Percentiles rank a stretch among this genome's conserved stretches.
These are phyloP conservation scores for Aureobasidium subglaciale DNA, from an alignment of 2,329 filamentous ascomycete genomes.

Conservation along the genomic window DNA sequence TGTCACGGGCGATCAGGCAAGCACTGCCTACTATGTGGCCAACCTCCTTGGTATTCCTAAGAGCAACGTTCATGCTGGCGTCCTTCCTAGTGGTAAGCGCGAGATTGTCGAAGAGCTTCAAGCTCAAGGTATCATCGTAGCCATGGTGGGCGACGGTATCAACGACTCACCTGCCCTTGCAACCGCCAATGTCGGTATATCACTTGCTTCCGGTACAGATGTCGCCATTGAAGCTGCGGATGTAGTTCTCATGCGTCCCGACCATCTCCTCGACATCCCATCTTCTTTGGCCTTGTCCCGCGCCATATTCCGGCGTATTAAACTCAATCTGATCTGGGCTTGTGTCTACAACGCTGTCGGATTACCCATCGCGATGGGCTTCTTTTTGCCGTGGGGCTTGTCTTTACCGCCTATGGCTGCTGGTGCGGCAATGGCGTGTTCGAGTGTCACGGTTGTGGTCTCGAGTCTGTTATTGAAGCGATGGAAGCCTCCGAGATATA, in stretches of 20 bases:
- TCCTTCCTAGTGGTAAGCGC: slow-evolving; percentile 87
- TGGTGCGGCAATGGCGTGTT: slow-evolving; percentile 86
- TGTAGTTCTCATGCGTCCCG: slow-evolving; percentile 88
- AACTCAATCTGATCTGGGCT: slow-evolving; percentile 86
- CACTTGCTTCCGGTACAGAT: slow-evolving; percentile 85
- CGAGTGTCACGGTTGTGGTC: slow-evolving; percentile 81
- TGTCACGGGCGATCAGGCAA: slow-evolving; percentile 84
- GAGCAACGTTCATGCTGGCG: slow-evolving; percentile 74
- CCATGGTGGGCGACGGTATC: slow-evolving; percentile 98
- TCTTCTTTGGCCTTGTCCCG: slow-evolving; percentile 74
- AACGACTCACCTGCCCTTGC: slow-evolving; percentile 95
- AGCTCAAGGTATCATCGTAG: slow-evolving; percentile 66
- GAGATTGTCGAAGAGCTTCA: slow-evolving; percentile 74
- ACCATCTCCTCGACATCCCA: slow-evolving; percentile 88
- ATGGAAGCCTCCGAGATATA: slow-evolving; percentile 80
- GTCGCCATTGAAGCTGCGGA: slow-evolving; percentile 97
- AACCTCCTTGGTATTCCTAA: slow-evolving; percentile 70
- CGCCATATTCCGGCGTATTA: slow-evolving; percentile 85
- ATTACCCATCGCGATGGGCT: slow-evolving; percentile 91
- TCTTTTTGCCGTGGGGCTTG: slow-evolving; percentile 84
- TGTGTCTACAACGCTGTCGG: slow-evolving; percentile 89
- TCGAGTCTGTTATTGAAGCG: slow-evolving; percentile 78
- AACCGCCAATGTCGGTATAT: slow-evolving; percentile 87
- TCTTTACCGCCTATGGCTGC: slow-evolving; percentile 91
- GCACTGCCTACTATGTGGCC: slow-evolving; percentile 79